phyloP scores from a whole-genome alignment of 1,139 yeast species.

The Blastobotrys apis region DNA sequence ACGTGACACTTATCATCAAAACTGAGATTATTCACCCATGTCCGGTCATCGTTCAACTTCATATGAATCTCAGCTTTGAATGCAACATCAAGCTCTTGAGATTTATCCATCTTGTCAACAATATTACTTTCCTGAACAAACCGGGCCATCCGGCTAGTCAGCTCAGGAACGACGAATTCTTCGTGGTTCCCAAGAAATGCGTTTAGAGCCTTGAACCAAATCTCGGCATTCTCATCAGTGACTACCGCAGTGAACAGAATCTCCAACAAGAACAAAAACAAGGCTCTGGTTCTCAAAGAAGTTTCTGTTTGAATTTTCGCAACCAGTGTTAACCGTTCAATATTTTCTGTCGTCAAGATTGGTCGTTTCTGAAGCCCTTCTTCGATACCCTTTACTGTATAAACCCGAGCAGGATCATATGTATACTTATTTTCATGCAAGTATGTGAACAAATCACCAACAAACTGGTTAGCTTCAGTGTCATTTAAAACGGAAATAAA shows the following conservation, averaged over 20 bases:
- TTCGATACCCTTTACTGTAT: constrained; percentile 54
- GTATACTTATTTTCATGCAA: constrained; percentile 47
- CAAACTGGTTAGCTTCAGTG: constrained; percentile 33
- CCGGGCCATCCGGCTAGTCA: constrained; percentile 1
- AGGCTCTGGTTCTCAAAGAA: constrained; percentile 46
- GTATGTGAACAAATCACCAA: constrained; percentile 41
- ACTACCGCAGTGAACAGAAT: constrained; percentile 4
- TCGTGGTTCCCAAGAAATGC: constrained; percentile 6
- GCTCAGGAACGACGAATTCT: constrained; percentile 1
- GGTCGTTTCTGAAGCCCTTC: constrained; percentile 41
- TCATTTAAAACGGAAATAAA: constrained; percentile 41
- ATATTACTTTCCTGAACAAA: not conserved
- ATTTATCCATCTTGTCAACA: not conserved
- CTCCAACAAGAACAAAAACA: constrained; percentile 11
- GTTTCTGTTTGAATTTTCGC: constrained; percentile 60
- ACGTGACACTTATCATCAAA: constrained; percentile 7
- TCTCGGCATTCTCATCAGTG: not conserved
- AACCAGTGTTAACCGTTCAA: constrained; percentile 39
- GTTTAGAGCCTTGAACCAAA: constrained; percentile 13
- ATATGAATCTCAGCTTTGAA: constrained; percentile 11
- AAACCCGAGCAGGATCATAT: constrained; percentile 71
- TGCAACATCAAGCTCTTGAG: constrained; percentile 2
- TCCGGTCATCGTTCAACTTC: not conserved
- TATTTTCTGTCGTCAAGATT: constrained; percentile 35
- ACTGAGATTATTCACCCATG: not conserved